Evolutionary conservation across 306 rosid species (phyloP), one percentile per base, ranked within the genome.

Genomic region (Trifolium dubium): DNA sequence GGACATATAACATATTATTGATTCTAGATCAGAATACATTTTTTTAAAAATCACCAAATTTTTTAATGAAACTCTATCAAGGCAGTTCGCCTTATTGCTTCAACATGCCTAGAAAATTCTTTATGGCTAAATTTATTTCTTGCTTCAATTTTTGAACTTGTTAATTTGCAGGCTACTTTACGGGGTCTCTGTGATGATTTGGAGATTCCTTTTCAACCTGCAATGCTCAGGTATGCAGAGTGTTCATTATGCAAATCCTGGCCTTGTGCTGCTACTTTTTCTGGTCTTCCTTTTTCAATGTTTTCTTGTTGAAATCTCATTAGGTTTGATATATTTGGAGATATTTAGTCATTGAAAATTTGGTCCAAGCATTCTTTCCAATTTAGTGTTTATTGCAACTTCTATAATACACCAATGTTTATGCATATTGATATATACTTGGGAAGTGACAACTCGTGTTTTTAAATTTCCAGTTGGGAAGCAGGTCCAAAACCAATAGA

Each of bases 401-500:
- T 11, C 19, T 46, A 47, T 74, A 65, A 43, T 61, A 32, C 61
- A 39, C n/a, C 61, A 55, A 14, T 10, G 40, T 47, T 71, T 82
- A 69, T 65, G 55, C 62, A 28, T 40, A 23, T 23, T 23, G 23
- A 23, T 23, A 50, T 66, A 31, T 49, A 17, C 64, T 65, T 78
- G 75, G 69, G 77, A 76, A 81, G 64, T 75, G 66, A 69, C 64
- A 43, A 61, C 56, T 75, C n/a, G 3, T 28, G 5, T 53, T 54
- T 59, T 17, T 10, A 83, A 61, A 35, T n/a, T 77, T 58, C 71
- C 87, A 92, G 97, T 72, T 89, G 96, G 97, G 90, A 88, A 80
- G 89, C 93, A 74, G 96, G 97, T 69, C 87, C 90, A 32, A 92
- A 89, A 81, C 83, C 89, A 72, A 39, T 89, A 69, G 96, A 92